A percentile compares a stretch with the other conserved stretches of the same genome.
These are phyloP conservation scores for Chloropicon primus DNA, from an alignment of 139 green algal species.

Conservation along the genomic window DNA sequence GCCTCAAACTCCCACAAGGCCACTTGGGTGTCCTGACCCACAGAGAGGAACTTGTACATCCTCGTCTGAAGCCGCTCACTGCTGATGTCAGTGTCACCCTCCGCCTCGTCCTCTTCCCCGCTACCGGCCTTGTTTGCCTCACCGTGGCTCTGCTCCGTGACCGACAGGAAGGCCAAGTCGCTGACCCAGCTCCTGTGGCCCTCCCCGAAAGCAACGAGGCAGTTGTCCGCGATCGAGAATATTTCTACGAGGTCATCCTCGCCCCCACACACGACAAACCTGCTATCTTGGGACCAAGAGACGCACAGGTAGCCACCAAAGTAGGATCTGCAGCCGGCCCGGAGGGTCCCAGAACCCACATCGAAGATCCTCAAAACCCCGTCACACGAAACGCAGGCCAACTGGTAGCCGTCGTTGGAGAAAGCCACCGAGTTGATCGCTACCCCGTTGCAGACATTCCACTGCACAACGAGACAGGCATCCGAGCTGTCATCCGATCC, in stretches of 20 bases:
- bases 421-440: not conserved
- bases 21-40: not conserved
- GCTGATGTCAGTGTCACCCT: too few relatives aligned
- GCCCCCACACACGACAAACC: constrained; percentile 62
- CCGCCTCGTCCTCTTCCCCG: not conserved
- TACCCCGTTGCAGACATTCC: not conserved
- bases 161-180: constrained; percentile 35
- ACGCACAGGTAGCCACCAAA: constrained; percentile 76
- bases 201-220: constrained; percentile 52
- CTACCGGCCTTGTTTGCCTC: not conserved
- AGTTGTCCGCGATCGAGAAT: constrained; percentile 38
- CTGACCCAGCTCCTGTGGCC: constrained; percentile 71
- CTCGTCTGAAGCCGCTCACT: not conserved
- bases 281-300: constrained; percentile 64
- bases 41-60: not conserved
- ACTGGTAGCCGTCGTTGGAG: not conserved
- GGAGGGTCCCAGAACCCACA: not conserved
- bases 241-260: constrained; percentile 86
- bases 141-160: not conserved
- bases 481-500: not conserved
- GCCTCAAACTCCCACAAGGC: not conserved
- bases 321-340: constrained; percentile 30
- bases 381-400: not conserved
- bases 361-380: not conserved
- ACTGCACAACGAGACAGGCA: not conserved